Percentiles rank a stretch among this genome's conserved stretches.
Evolutionary conservation across 2,329 filamentous ascomycete genomes (phyloP).

Genomic region (Aspergillus fijiensis): DNA sequence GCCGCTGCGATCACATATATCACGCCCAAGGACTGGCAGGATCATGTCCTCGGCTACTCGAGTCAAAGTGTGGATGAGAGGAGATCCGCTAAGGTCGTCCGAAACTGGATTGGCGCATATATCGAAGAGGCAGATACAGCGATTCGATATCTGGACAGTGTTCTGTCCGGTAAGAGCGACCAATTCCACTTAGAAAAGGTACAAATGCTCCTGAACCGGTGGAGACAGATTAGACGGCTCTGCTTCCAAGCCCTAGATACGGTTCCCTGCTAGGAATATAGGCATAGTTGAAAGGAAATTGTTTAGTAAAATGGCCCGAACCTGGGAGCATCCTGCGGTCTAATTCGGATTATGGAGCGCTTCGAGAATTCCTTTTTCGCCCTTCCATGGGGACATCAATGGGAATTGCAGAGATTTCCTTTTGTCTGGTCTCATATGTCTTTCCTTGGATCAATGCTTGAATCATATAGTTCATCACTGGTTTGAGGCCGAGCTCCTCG

Average conservation of each 20-base stretch:
- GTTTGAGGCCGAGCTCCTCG: conserved; percentile 68
- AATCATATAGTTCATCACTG: conserved; percentile 71
- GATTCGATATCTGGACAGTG: conserved; percentile 24
- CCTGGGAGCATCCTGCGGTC: background rate
- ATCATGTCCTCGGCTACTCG: conserved; percentile 40
- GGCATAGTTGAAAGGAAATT: background rate
- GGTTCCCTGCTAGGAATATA: conserved; percentile 18
- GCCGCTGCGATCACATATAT: conserved; percentile 43
- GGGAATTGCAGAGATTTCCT: conserved; percentile 34
- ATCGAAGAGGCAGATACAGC: conserved; percentile 33
- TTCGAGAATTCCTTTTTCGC: background rate
- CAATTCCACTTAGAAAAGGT: conserved; percentile 23
- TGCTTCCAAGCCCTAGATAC: conserved; percentile 29
- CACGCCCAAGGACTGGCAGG: conserved; percentile 39
- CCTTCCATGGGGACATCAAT: conserved; percentile 21
- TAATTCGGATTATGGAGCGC: background rate
- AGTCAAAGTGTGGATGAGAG: conserved; percentile 29
- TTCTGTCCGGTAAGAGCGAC: conserved; percentile 7
- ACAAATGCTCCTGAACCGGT: conserved; percentile 34
- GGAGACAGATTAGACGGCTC: conserved; percentile 40
- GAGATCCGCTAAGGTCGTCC: conserved; percentile 35
- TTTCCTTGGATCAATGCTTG: conserved; percentile 73
- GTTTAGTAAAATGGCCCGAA: background rate
- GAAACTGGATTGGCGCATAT: conserved; percentile 38
- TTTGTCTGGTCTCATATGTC: conserved; percentile 45